Evolutionary conservation across 148 eudicot genomes (phyloP), one percentile per base, ranked within the genome.

Genomic region (Tetragonia tetragonoides): DNA sequence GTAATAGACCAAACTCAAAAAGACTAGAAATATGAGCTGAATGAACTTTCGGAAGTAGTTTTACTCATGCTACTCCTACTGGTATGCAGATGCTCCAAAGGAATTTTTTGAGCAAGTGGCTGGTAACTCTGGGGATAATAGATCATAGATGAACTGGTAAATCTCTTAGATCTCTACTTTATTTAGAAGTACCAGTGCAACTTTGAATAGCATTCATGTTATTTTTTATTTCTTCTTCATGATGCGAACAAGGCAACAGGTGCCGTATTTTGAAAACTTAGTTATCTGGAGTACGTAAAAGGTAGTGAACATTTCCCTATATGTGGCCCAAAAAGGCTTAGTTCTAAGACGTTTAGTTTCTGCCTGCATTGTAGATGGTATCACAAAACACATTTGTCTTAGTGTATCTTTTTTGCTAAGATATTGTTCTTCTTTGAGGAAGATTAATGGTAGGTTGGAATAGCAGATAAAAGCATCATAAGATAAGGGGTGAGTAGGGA

Each of bases 21-120:
- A 14, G 53, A 42, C 10, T 15, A 54, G 7, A 41, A 42, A 61
- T 15, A 21, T 2, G 39, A 9, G 67, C 28, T 39, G 37, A 37
- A 38, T 40, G 62, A 17, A 18, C 21, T 15, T 59, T 56, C 44
- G 38, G 18, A 40, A 54, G 66, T 56, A 56, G 28, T 34, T 54
- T 17, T 16, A 54, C 21, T 73, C 34, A 54, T 59, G 34, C 57
- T 37, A 23, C 39, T 62, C 68, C 24, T 62, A 11, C 40, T 74
- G 77, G 60, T 61, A 42, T 77, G 78, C 89, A 88, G 91, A 88
- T 83, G 91, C 91, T 42, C 81, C 85, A 28, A 88, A 81, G 74
- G 86, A 84, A 70, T 86, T 84, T 44, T 88, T 84, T 77, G 85
- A 86, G 78, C 84, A 88, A 72, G 87, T 72, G 28, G 86, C 88